These are phyloP conservation scores for Leishmania gerbilli DNA, from an alignment of 208 protist species.

Conservation along the genomic window DNA sequence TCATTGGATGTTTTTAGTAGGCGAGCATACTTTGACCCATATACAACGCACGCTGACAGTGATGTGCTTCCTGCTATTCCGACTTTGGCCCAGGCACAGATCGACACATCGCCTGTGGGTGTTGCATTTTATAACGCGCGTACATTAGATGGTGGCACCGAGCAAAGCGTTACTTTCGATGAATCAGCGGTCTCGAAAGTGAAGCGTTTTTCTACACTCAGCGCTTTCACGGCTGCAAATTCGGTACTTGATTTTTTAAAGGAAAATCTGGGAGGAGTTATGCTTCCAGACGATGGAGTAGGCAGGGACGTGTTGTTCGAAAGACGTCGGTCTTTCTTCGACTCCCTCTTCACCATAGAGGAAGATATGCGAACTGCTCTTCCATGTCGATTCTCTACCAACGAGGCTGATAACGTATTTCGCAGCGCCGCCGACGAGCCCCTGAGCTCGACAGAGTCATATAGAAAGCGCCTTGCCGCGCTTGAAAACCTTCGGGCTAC, in stretches of 20 bases:
- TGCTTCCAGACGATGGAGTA: background rate
- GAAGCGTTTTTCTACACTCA: conserved; percentile 27
- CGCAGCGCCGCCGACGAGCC: background rate
- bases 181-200: conserved; percentile 18
- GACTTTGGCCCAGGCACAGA: background rate
- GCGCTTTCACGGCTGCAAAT: conserved; percentile 22
- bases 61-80: background rate
- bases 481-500: conserved; percentile 16
- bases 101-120: background rate
- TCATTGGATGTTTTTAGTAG: conserved; percentile 22
- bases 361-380: conserved; percentile 19
- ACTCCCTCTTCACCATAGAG: conserved; percentile 26
- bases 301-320: conserved; percentile 3
- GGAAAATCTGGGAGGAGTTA: conserved; percentile 20
- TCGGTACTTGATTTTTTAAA: conserved; percentile 19
- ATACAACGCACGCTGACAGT: background rate
- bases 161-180: background rate
- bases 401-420: conserved; percentile 8
- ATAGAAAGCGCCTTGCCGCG: conserved; percentile 14
- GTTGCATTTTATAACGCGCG: background rate
- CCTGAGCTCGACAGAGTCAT: background rate
- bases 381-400: conserved; percentile 25
- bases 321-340: conserved; percentile 29
- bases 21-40: conserved; percentile 15
- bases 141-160: background rate